A percentile compares a stretch with the other conserved stretches of the same genome.
phyloP scores from a whole-genome alignment of 2,329 filamentous ascomycete species.

The Thermomyces lanuginosus region DNA sequence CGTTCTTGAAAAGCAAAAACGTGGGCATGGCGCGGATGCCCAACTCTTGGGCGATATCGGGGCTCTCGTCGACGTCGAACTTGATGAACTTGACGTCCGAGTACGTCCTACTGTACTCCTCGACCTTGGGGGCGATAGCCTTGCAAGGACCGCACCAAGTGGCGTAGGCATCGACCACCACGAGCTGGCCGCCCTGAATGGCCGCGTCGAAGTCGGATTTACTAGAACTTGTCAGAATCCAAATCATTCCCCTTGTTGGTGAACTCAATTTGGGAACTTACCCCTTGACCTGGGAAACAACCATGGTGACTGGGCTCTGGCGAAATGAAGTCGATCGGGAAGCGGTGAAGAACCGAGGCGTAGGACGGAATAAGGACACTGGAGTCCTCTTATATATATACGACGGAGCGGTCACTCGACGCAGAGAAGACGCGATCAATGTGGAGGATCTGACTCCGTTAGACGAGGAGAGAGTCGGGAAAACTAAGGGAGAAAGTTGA shows the following conservation, averaged over 20 bases:
- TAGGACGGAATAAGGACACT: background rate
- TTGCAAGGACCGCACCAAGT: constrained; percentile 94
- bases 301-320: constrained; percentile 30
- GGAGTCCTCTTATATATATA: too few relatives aligned
- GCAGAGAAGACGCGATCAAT: constrained; percentile 11
- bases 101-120: constrained; percentile 44
- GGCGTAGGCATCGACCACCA: constrained; percentile 77
- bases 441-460: constrained; percentile 8
- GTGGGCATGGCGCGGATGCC: constrained; percentile 84
- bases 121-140: constrained; percentile 62
- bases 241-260: too few relatives aligned
- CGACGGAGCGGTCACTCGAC: constrained; percentile 1
- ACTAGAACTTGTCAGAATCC: too few relatives aligned
- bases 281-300: constrained; percentile 28
- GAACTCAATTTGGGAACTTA: too few relatives aligned
- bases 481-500: constrained; percentile 14
- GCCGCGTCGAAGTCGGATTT: constrained; percentile 42
- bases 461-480: constrained; percentile 7
- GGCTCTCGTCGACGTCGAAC: constrained; percentile 73
- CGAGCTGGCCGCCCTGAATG: constrained; percentile 30
- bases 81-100: constrained; percentile 60
- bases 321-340: constrained; percentile 24
- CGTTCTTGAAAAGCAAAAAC: constrained; percentile 70
- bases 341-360: constrained; percentile 10
- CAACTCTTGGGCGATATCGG: constrained; percentile 59